Conservation (phyloP, 352 stramenopile genomes). For the Phytopythium oedochilum region DNA sequence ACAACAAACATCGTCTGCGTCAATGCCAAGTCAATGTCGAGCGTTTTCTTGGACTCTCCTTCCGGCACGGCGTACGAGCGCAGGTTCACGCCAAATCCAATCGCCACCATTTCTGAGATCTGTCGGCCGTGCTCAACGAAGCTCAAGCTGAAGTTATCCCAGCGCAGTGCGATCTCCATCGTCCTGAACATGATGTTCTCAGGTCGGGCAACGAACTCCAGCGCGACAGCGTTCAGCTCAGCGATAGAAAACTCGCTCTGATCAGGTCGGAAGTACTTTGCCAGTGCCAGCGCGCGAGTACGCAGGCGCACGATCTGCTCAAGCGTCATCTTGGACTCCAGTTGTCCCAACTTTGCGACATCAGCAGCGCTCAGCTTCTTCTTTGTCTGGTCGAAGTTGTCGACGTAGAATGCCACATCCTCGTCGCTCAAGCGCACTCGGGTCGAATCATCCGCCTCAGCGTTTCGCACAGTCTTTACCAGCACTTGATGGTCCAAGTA, state of each 20-base stretch:
- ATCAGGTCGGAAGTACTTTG: constrained; percentile 33
- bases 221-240: constrained; percentile 31
- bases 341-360: constrained; percentile 17
- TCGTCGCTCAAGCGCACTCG: constrained; percentile 31
- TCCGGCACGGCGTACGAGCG: constrained; percentile 32
- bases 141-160: constrained; percentile 48
- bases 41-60: constrained; percentile 34
- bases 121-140: constrained; percentile 40
- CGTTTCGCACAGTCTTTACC: constrained; percentile 41
- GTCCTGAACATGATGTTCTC: constrained; percentile 51
- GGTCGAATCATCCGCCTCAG: constrained; percentile 37
- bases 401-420: constrained; percentile 47
- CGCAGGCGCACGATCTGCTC: constrained; percentile 46
- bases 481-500: constrained; percentile 48
- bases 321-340: constrained; percentile 42
- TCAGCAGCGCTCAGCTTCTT: constrained; percentile 18
- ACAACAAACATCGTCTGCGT: constrained; percentile 49
- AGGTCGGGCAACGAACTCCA: constrained; percentile 31
- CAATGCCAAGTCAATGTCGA: constrained; percentile 45
- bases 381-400: constrained; percentile 45
- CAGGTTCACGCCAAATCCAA: constrained; percentile 47
- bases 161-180: constrained; percentile 45
- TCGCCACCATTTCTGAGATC: constrained; percentile 43
- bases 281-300: constrained; percentile 28
- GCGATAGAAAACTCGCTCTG: constrained; percentile 34